Conservation (phyloP, 1,284 basidiomycete genomes). For the Erythrobasidium hasegawianum region DNA sequence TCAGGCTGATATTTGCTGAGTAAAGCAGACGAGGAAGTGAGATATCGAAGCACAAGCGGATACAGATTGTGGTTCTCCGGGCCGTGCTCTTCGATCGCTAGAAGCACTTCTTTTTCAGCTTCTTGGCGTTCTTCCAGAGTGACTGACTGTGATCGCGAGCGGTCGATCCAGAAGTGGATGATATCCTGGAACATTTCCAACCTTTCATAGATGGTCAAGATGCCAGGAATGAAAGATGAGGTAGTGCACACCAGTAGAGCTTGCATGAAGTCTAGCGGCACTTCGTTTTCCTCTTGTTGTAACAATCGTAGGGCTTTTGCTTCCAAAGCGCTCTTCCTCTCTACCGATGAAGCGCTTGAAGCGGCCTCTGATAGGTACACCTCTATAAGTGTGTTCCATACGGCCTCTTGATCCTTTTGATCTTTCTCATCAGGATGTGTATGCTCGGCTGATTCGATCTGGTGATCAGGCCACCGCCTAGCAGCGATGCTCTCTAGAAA, state of each 20-base stretch:
- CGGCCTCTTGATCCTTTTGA: slow-evolving; percentile 62
- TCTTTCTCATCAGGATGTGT: slow-evolving; percentile 57
- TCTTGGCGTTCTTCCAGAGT: background rate
- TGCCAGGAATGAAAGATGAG: slow-evolving; percentile 71
- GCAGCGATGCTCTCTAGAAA: slow-evolving; percentile 85
- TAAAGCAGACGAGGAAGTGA: slow-evolving; percentile 71
- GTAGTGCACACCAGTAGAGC: slow-evolving; percentile 90
- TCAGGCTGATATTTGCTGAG: slow-evolving; percentile 68
- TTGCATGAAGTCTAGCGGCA: slow-evolving; percentile 86
- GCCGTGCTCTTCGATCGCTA: slow-evolving; percentile 70
- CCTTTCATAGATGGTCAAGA: slow-evolving; percentile 86
- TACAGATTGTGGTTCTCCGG: slow-evolving; percentile 66
- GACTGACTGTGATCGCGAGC: background rate
- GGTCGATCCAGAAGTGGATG: slow-evolving; percentile 74
- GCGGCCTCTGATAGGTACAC: slow-evolving; percentile 62
- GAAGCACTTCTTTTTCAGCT: slow-evolving; percentile 59
- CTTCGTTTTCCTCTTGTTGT: slow-evolving; percentile 51
- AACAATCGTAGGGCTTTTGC: slow-evolving; percentile 58
- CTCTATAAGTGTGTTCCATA: slow-evolving; percentile 96
- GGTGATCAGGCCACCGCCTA: slow-evolving; percentile 55
- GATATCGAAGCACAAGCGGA: slow-evolving; percentile 79
- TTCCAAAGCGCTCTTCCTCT: slow-evolving; percentile 42
- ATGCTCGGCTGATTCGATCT: background rate
- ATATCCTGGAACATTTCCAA: slow-evolving; percentile 96
- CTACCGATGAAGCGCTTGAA: slow-evolving; percentile 2